Evolutionary conservation across 108 stramenopile genomes (phyloP).

Genomic region (Pseudonitzschia pungens): DNA sequence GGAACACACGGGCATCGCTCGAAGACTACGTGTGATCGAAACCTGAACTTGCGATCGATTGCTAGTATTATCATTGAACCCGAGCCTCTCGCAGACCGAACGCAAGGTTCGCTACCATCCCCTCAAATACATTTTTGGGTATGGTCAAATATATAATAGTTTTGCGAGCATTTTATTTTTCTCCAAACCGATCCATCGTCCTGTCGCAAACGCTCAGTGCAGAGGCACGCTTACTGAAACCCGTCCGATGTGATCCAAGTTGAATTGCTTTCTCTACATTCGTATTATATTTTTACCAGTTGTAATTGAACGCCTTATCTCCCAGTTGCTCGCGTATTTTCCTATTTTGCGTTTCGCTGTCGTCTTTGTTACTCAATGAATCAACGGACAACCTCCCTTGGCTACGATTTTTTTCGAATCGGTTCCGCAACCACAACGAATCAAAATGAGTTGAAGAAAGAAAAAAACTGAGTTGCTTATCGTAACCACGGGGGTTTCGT

Average conservation of each 20-base stretch:
- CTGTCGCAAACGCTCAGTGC: too few relatives aligned
- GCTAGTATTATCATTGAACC: too few relatives aligned
- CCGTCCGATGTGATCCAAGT: not conserved
- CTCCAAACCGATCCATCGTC: too few relatives aligned
- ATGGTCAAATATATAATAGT: too few relatives aligned
- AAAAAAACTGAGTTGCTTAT: not conserved
- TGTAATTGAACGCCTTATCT: slow-evolving; percentile 40
- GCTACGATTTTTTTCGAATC: not conserved
- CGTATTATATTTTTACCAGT: slow-evolving; percentile 29
- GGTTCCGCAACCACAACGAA: not conserved
- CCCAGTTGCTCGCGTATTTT: slow-evolving; percentile 45
- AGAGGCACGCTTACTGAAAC: too few relatives aligned
- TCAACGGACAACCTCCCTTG: slow-evolving; percentile 90
- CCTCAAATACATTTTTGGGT: too few relatives aligned
- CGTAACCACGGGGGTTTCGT: not conserved
- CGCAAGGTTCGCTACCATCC: too few relatives aligned
- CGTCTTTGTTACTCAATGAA: slow-evolving; percentile 57
- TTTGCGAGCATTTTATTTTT: too few relatives aligned
- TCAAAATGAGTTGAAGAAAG: not conserved
- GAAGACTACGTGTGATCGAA: too few relatives aligned
- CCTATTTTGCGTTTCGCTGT: slow-evolving; percentile 27
- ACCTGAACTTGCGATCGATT: too few relatives aligned
- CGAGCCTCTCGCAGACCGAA: too few relatives aligned
- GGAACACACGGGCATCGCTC: too few relatives aligned
- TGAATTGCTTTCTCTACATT: not conserved